Base-by-base conservation (phyloP, 1,284 basidiomycete genomes). In the Stygiomarasmius scandens region DNA sequence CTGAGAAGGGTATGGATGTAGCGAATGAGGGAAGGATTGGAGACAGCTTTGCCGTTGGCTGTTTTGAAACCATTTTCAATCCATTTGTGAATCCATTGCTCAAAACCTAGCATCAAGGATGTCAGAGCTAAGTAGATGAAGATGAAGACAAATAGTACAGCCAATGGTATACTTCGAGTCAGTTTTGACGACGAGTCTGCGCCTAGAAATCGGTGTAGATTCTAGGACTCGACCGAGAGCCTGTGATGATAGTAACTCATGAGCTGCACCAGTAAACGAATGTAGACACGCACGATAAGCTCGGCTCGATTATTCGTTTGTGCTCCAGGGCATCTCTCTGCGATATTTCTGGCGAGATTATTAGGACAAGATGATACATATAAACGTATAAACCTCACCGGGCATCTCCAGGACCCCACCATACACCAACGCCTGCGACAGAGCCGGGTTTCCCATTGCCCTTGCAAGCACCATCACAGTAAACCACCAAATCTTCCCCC, bases 281-380 rank as follows among this genome's bases (percentile, higher is more conserved):
- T 10, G 24, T 52, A 25, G n/a, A 36, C 20, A 67, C 81, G 64
- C 55, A 84, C 87, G 61, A 85, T 81, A 43, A 90, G 77, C 67
- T 90, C 88, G 0, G 86, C 89, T 12, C 86, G 77, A 56, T 90
- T 90, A 66, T 90, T 90, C 0, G 87, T 90, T 65, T 90, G 89
- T 23, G 63, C 66, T 1, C 89, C 89, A 2, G 86, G 83, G 57
- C 87, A 82, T n/a, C 87, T 74, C 52, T 86, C 82, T 0, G 81
- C 73, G 1, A 87, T 64, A 61, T 87, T 88, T 41, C 87, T 85
- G 52, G 27, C 14, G 20, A 32, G 16, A 38, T 32, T 38, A 49
- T 2, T 45, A 56, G 46, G 22, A 38, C 14, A 45, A 47, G 29
- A 52, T 23, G 20, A 46, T 46, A 43, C 27, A 36, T 46, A 32